Evolutionary conservation across 176 grass and related monocot genomes (phyloP).

Genomic region (Dactylis glomerata): DNA sequence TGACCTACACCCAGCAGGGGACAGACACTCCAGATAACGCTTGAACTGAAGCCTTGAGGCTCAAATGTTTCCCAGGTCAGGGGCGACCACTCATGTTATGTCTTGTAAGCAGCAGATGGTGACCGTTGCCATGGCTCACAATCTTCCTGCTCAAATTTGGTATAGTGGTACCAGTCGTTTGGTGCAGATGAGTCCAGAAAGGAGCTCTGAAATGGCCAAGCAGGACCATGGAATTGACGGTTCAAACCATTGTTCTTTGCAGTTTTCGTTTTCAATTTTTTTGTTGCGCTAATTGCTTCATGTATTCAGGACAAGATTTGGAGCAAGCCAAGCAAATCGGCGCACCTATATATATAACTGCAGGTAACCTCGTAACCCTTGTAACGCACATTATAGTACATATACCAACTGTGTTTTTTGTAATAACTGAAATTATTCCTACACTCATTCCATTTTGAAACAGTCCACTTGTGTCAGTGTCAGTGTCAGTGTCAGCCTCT

Average conservation of each 20-base stretch:
- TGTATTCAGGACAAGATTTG: neutral
- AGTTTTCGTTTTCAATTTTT: too few species aligned
- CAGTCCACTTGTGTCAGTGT: neutral
- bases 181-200: conserved; percentile 35
- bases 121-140: conserved; percentile 8
- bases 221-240: neutral
- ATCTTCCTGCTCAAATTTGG: conserved; percentile 14
- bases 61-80: conserved; percentile 28
- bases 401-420: too few species aligned
- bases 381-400: neutral
- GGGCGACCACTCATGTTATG: conserved; percentile 13
- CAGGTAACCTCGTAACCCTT: neutral
- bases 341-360: neutral
- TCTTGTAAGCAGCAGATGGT: neutral
- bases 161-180: conserved; percentile 16
- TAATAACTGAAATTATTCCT: neutral
- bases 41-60: neutral
- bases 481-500: too few species aligned
- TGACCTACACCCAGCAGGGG: neutral
- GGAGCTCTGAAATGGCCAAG: conserved; percentile 16
- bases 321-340: neutral
- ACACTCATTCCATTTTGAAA: too few species aligned
- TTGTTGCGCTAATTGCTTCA: neutral
- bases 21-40: neutral
- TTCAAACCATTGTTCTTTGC: neutral